Evolutionary conservation across 345 rosid genomes (phyloP), one percentile per base, ranked within the genome.

Genomic region (Aurinia saxatilis): DNA sequence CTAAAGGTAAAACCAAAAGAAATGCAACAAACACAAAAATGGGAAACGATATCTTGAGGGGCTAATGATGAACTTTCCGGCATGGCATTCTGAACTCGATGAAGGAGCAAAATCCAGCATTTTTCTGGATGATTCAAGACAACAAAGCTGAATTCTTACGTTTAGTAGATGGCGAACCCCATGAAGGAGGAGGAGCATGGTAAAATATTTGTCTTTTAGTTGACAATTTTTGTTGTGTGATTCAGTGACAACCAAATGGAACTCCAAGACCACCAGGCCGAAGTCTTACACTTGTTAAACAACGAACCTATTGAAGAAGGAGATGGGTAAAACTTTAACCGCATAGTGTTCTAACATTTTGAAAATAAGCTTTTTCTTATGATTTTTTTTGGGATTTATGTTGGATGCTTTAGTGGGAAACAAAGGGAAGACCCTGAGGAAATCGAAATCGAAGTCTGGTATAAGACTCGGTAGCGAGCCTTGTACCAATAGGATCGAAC

Each of bases 121-220:
- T 82, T 10, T 73, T 78, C 81, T 67, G 84, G 64, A 79, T 82
- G 39, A 82, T 86, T 63, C 83, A 70, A 76, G 91, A 86, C 57
- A 89, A 82, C 72, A 81, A 80, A 58, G 73, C 78, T 10, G 85
- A 82, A 57, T 85, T 88, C 48, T 74, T 79, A 60, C 84, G 75
- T 45, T 62, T 85, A 51, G 71, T 82, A 45, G 74, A 75, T 53
- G 10, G 9, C 2, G 91, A 83, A 63, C 89, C 85, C 23, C 71
- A 65, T 46, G 87, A 85, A 73, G 88, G 85, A 62, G 84, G 83
- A 51, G 88, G 75, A 29, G 80, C n/a, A n/a, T n/a, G 82, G 91
- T 83, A 66, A 74, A 88, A 63, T n/a, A n/a, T 10, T 46, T 4
- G 58, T 18, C 29, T 18, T 35, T 50, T 31, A 8, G 38, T 19